Conservation (phyloP, 805 yeast species). For the Metschnikowia shivogae region DNA sequence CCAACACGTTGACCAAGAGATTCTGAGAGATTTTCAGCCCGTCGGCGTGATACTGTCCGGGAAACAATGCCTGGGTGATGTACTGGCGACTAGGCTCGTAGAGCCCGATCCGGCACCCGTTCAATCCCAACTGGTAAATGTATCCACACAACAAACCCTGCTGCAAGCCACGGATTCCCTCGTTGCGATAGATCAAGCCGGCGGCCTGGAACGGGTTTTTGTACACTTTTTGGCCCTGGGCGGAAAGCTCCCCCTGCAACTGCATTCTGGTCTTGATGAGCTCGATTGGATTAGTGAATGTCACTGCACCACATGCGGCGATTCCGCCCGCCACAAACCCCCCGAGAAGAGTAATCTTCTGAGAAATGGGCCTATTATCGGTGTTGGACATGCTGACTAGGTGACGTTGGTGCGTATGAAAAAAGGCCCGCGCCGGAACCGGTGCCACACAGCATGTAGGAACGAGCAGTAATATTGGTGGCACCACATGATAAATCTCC, state of each 20-base stretch:
- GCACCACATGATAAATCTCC: too few species aligned
- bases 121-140: slow-evolving; percentile 82
- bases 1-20: slow-evolving; percentile 58
- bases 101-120: slow-evolving; percentile 91
- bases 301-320: slow-evolving; percentile 98
- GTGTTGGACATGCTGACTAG: not conserved
- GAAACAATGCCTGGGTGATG: slow-evolving; percentile 52
- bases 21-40: slow-evolving; percentile 31
- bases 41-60: slow-evolving; percentile 43
- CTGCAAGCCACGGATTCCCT: slow-evolving; percentile 85
- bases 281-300: slow-evolving; percentile 94
- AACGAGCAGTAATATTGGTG: too few species aligned
- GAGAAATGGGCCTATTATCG: slow-evolving; percentile 10
- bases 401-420: too few species aligned
- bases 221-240: slow-evolving; percentile 54
- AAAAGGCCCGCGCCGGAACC: too few species aligned
- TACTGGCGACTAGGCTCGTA: slow-evolving; percentile 80
- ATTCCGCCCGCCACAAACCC: slow-evolving; percentile 81
- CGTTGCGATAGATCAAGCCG: slow-evolving; percentile 63
- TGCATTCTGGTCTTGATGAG: slow-evolving; percentile 95
- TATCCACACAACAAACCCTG: slow-evolving; percentile 89
- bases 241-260: slow-evolving; percentile 83
- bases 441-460: too few species aligned
- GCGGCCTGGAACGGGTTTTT: slow-evolving; percentile 86
- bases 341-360: slow-evolving; percentile 56